phyloP scores from a whole-genome alignment of 2,329 filamentous ascomycete genomes.

The Ophiocordyceps camponoti-floridani region DNA sequence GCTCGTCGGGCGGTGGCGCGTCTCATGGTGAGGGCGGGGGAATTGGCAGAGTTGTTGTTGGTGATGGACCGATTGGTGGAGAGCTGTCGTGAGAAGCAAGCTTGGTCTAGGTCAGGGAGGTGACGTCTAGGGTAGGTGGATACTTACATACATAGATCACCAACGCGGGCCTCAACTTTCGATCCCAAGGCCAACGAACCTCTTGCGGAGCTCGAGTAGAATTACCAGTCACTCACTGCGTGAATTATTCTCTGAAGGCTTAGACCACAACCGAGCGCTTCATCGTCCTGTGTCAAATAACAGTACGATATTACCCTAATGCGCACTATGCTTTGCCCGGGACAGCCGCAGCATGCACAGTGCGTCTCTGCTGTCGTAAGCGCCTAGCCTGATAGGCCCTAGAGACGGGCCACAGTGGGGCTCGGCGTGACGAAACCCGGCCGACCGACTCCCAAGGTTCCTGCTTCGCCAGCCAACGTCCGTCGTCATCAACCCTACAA shows the following conservation, averaged over 20 bases:
- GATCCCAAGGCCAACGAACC: not conserved
- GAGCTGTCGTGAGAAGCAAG: not conserved
- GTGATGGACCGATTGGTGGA: not conserved
- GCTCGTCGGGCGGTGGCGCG: slow-evolving; percentile 13
- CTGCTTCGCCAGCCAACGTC: not conserved
- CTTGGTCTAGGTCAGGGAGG: not conserved
- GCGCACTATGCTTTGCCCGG: not conserved
- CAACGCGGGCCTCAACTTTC: not conserved
- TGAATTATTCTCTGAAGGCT: not conserved
- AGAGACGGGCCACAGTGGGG: not conserved
- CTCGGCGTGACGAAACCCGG: not conserved
- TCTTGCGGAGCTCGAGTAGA: not conserved
- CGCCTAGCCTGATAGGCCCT: not conserved
- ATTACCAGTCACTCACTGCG: not conserved
- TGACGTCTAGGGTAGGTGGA: not conserved
- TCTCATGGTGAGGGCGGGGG: slow-evolving; percentile 15
- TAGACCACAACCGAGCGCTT: not conserved
- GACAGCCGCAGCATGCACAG: not conserved
- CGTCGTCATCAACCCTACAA: not conserved
- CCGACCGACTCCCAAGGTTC: not conserved
- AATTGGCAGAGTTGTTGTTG: not conserved
- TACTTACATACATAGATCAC: too few species aligned
- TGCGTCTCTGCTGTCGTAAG: not conserved
- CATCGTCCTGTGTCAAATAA: not conserved
- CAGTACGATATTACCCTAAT: not conserved